phyloP scores from a whole-genome alignment of 352 stramenopile genomes.

The Globisporangium takayamanum region DNA sequence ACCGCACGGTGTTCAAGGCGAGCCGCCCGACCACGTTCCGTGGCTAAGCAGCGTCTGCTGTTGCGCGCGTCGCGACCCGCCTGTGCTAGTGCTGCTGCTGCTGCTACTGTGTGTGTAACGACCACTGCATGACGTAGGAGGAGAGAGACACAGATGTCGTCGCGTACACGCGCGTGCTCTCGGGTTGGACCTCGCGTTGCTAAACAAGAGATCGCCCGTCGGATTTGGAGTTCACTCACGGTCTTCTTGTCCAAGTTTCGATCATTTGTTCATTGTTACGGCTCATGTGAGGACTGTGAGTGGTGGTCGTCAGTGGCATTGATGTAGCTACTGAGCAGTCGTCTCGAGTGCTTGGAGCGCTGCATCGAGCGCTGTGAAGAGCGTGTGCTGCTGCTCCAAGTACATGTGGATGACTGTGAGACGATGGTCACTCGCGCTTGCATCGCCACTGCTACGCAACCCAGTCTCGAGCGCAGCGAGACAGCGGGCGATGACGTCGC shows the following conservation, averaged over 20 bases:
- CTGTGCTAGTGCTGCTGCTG: not conserved
- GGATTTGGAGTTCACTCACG: conserved; percentile 9
- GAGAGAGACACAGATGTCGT: not conserved
- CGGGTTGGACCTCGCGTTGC: not conserved
- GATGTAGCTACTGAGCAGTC: not conserved
- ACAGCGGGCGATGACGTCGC: not conserved
- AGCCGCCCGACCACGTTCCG: conserved; percentile 96
- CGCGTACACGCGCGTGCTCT: not conserved
- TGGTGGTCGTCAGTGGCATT: not conserved
- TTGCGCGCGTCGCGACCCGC: not conserved
- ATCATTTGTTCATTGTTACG: too few relatives aligned
- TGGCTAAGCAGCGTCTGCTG: conserved; percentile 81
- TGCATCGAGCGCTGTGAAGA: not conserved
- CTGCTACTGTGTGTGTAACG: not conserved
- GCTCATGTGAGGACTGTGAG: too few relatives aligned
- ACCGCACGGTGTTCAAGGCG: conserved; percentile 95
- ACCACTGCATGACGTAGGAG: not conserved
- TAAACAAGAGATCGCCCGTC: conserved; percentile 7
- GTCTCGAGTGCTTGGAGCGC: not conserved
- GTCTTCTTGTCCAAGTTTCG: not conserved
- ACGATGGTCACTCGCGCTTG: not conserved
- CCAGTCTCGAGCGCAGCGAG: conserved; percentile 8
- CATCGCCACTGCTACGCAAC: not conserved
- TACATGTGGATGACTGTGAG: conserved; percentile 18
- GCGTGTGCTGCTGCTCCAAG: conserved; percentile 21